A percentile compares a stretch with the other conserved stretches of the same genome.
Evolutionary conservation across 768 basidiomycete species (phyloP).

Genomic region (Pleurotus tuoliensis): DNA sequence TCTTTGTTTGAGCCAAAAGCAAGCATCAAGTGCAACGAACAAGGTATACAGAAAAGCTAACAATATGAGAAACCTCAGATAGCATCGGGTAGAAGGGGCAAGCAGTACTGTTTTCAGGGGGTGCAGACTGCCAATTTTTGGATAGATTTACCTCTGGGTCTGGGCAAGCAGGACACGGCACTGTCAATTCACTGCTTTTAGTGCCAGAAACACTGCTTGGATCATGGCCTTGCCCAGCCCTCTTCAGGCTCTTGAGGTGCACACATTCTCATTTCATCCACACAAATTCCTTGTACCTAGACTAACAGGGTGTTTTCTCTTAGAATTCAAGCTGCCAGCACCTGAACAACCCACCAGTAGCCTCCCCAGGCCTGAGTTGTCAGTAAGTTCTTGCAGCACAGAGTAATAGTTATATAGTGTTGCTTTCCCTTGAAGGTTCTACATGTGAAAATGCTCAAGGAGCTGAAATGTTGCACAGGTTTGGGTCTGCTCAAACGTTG

Average conservation of each 20-base stretch:
- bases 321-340: neutral
- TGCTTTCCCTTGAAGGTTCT: constrained; percentile 9
- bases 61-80: neutral
- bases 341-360: constrained; percentile 8
- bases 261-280: constrained; percentile 16
- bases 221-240: constrained; percentile 16
- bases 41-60: constrained; percentile 11
- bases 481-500: constrained; percentile 9
- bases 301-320: constrained; percentile 10
- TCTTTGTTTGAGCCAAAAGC: constrained; percentile 6
- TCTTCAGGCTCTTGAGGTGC: constrained; percentile 16
- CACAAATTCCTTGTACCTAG: constrained; percentile 16
- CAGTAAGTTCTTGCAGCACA: constrained; percentile 7
- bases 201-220: constrained; percentile 12
- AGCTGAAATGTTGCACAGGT: constrained; percentile 13
- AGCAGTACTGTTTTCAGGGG: neutral
- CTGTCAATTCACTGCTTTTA: constrained; percentile 15
- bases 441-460: constrained; percentile 9
- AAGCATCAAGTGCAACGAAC: constrained; percentile 10
- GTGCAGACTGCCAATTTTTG: constrained; percentile 14
- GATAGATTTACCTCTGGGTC: constrained; percentile 23
- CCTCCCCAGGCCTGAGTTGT: constrained; percentile 4
- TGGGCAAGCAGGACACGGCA: constrained; percentile 25
- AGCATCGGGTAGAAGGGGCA: neutral
- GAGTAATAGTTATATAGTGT: constrained; percentile 16